Base-by-base conservation (phyloP, 176 grass and related monocot species). In the Oryza nivara region DNA sequence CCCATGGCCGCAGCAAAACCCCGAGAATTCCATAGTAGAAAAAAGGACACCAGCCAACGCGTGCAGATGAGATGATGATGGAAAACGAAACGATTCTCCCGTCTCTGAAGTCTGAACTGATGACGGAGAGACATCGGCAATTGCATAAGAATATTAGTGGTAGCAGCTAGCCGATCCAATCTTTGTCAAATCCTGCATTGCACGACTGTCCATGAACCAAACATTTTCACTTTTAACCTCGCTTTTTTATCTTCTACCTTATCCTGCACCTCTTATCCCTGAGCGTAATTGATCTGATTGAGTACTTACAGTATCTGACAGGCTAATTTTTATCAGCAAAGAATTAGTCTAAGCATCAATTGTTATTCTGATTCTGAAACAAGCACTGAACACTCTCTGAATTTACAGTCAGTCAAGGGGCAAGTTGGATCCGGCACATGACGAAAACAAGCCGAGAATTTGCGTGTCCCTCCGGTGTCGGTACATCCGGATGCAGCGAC, bases 361-460 rank as follows among this genome's bases (percentile, higher is more conserved):
- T 68, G 73, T 65, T 70, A 48, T 83, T 72, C 74, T 48, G 67
- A 68, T 69, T 84, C 73, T 38, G 48, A 25, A 25, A n/a, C 11
- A 6, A 17, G 6, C 23, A 14, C 73, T 23, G 58, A 63, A 10
- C n/a, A 23, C n/a, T 4, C n/a, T 23, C 58, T 23, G 58, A 23
- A 63, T 23, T 63, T 63, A 9, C 7, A 34, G 4, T 19, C 26
- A 48, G 12, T 22, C 44, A 15, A 3, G n/a, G n/a, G n/a, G 6
- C 72, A 40, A 69, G 60, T 84, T 68, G 73, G 73, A 84, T 84
- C 64, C 49, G 61, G 63, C 84, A 77, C 88, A 86, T 63, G 88
- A 74, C 16, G 74, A 32, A 19, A 67, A 46, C 7, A 6, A 48
- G 13, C 25, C 1, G 19, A 4, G 78, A 67, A 19, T 7, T 78